Base-by-base conservation (phyloP, 1,284 basidiomycete species). In the Golubevia pallescens region DNA sequence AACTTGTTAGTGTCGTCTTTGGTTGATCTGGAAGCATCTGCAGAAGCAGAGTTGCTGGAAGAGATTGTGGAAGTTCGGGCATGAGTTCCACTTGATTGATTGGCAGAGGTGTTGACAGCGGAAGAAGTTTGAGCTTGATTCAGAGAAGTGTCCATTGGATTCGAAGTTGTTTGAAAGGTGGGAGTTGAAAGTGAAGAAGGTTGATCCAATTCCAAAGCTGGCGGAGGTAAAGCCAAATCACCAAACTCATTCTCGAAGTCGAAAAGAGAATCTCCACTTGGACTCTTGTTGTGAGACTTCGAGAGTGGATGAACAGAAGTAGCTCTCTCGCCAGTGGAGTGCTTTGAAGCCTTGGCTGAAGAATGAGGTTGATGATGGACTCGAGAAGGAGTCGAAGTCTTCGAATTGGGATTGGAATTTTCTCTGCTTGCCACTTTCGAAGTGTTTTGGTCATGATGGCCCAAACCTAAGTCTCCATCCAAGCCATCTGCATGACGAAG, bases 221-320 rank as follows among this genome's bases (percentile, higher is more conserved):
- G 80, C 3, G 80, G 74, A 1, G 80, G 81, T 8, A 84, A 61
- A 14, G 74, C 77, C 34, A 81, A 63, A 53, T 80, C 19, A 7
- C 60, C 60, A 10, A 55, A 38, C 10, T 38, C 34, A 10, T 38
- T 4, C 3, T 38, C 34, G 34, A 38, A 38, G 10, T 38, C 34
- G 34, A 38, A 38, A 4, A 38, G 10, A 38, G 34, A 38, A 4
- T 4, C 10, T 38, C 10, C 34, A 38, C 10, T 10, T 38, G 3
- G 5, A 38, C 10, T 10, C 10, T 38, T 38, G 5, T 4, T 38
- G 5, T 38, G 34, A 5, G 3, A 10, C 34, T 38, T 38, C 34
- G 34, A 38, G 5, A 38, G 10, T 4, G 34, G 34, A 38, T 38
- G 34, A 4, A 10, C 34, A 38, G 34, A 38, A 38, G 34, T 5